Base-by-base conservation (phyloP, 2,329 filamentous ascomycete genomes). In the Xylaria multiplex region DNA sequence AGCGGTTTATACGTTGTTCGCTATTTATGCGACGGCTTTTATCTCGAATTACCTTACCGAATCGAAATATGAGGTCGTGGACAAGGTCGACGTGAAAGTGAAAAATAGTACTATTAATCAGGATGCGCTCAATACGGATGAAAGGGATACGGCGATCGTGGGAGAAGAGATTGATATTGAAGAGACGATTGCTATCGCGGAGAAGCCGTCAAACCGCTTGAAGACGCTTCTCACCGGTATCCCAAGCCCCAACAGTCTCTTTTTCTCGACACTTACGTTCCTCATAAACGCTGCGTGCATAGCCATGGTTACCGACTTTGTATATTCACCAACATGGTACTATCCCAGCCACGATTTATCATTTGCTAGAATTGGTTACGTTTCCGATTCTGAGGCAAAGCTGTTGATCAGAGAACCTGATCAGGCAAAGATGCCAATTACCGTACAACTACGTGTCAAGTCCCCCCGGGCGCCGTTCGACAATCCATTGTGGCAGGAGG, bases 371-470 rank as follows among this genome's bases (percentile, higher is more conserved):
- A 82, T 97, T 16, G 96, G 96, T 30, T 95, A 95, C 77, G 90
- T 98, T 32, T 97, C 93, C 4, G 86, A 92, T 19, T 87, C 84
- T 0, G 90, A 90, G 62, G 96, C 93, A 24, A 93, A 89, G 67
- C 85, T 99, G 45, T 81, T 99, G 32, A 84, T 99, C 53, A 88
- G 96, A 64, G 96, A 98, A 78, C 93, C 96, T 0, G 87, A 97
- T 71, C 83, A 87, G 58, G 77, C 85, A 40, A 88, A 91, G 72
- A 86, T 97, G 76, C 93, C 94, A 0, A 80, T 97, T n/a, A 89
- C 84, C 0, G 81, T 96, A 9, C 90, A 91, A 57, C 88, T 89
- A 61, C 84, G 86, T 60, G 78, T 86, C 72, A 85, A 86, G 73
- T 82, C 87, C 67, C 74, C 82, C 1, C 74, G 83, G 24, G 74